Base-by-base conservation (phyloP, 805 yeast species). In the Ogataea henricii region DNA sequence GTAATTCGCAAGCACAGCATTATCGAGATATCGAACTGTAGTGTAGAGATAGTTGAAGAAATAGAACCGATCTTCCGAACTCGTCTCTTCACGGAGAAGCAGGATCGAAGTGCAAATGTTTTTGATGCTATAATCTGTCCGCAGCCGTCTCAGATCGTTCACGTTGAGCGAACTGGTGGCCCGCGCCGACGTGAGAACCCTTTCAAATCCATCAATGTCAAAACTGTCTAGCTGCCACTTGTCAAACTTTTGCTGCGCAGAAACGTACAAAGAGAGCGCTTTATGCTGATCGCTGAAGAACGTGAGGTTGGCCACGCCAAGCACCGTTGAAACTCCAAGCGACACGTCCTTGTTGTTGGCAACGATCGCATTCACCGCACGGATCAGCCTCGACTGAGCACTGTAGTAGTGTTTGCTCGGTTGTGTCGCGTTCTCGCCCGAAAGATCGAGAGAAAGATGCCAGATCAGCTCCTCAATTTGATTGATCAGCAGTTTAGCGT, bases 181-280 rank as follows among this genome's bases (percentile, higher is more conserved):
- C 7, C 21, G n/a, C 8, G 29, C 13, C 7, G 49, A 10, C 2
- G 34, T 33, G n/a, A 57, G 21, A 6, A 61, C 57, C n/a, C 55
- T 44, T 18, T 62, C 63, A 45, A 65, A 65, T 3, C 64, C 64
- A 17, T 58, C 64, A n/a, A 66, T 58, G 43, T 65, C 61, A 40
- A 65, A 65, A 23, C 59, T 57, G 32, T 63, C 60, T 8, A 65
- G 45, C 45, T 63, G 62, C 69, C 69, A 65, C 39, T 54, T 57
- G 42, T 65, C 66, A 43, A 66, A 65, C 41, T 59, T 57, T 21
- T 49, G 54, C 40, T 64, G 62, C 2, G 69, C 69, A 18, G 58
- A 55, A 42, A 61, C 57, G 34, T 58, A 61, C 35, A 62, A 44
- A 14, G 46, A 51, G 34, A 49, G 54, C 1, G 67, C 50, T 40